Evolutionary conservation across 345 rosid genomes (phyloP).

Genomic region (Corchorus olitorius): DNA sequence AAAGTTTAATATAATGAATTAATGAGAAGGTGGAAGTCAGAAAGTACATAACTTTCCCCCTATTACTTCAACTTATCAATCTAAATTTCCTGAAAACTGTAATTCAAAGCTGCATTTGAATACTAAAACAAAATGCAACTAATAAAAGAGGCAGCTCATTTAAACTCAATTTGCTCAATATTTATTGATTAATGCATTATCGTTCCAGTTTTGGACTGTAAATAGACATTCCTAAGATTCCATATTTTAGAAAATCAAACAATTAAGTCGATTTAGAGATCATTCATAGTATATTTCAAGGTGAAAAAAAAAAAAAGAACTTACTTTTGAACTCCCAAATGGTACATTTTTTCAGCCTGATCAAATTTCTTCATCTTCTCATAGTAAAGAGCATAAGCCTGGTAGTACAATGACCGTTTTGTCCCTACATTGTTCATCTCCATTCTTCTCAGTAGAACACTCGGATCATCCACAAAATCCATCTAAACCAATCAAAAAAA

Average conservation of each 20-base stretch:
- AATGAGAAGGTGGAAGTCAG: background rate
- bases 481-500: slow-evolving; percentile 43
- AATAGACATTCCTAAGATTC: background rate
- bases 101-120: too few species aligned
- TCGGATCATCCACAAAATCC: slow-evolving; percentile 94
- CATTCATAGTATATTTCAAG: background rate
- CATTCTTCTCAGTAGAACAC: slow-evolving; percentile 64
- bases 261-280: background rate
- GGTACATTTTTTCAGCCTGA: slow-evolving; percentile 90
- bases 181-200: background rate
- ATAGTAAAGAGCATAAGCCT: slow-evolving; percentile 85
- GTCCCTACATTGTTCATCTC: slow-evolving; percentile 72
- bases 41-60: background rate
- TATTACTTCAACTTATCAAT: background rate
- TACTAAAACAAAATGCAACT: background rate
- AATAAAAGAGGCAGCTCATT: background rate
- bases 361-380: slow-evolving; percentile 84
- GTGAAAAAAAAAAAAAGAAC: slow-evolving; percentile 14
- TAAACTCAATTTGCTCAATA: background rate
- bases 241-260: background rate
- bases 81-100: background rate
- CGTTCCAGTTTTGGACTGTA: background rate
- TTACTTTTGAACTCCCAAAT: slow-evolving; percentile 81
- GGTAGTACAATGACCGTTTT: slow-evolving; percentile 73
- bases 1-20: background rate